Conservation (phyloP, 1,284 basidiomycete species). For the Irpex sp. region DNA sequence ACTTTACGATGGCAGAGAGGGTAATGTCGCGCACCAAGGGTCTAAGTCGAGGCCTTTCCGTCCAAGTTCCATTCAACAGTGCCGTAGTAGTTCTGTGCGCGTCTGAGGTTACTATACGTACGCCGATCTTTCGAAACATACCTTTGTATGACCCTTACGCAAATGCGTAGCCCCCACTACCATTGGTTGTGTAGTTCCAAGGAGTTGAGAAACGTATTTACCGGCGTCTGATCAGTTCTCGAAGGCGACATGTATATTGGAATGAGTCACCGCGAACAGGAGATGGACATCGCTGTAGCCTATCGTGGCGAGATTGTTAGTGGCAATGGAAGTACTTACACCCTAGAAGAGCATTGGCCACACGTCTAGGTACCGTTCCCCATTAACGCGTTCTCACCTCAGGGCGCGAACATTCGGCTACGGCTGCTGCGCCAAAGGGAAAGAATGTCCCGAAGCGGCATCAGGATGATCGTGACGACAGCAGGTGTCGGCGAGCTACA, state of each 20-base stretch:
- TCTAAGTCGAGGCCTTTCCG: not conserved
- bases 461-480: slow-evolving; percentile 10
- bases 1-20: not conserved
- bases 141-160: not conserved
- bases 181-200: not conserved
- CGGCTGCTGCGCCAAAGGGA: slow-evolving; percentile 9
- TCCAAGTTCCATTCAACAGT: not conserved
- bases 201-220: not conserved
- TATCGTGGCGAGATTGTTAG: slow-evolving; percentile 4
- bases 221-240: not conserved
- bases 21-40: not conserved
- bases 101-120: not conserved
- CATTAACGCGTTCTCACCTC: slow-evolving; percentile 8
- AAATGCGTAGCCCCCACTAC: not conserved
- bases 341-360: slow-evolving; percentile 8
- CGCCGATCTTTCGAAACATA: not conserved
- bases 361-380: slow-evolving; percentile 1
- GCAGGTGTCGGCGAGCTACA: not conserved
- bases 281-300: not conserved
- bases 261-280: not conserved
- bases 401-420: slow-evolving; percentile 2
- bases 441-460: slow-evolving; percentile 5
- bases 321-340: not conserved
- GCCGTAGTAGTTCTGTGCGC: not conserved
- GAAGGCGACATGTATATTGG: not conserved